Percentiles rank a stretch among this genome's conserved stretches.
Conservation (phyloP, 306 rosid species). For the Erythrophleum fordii region DNA sequence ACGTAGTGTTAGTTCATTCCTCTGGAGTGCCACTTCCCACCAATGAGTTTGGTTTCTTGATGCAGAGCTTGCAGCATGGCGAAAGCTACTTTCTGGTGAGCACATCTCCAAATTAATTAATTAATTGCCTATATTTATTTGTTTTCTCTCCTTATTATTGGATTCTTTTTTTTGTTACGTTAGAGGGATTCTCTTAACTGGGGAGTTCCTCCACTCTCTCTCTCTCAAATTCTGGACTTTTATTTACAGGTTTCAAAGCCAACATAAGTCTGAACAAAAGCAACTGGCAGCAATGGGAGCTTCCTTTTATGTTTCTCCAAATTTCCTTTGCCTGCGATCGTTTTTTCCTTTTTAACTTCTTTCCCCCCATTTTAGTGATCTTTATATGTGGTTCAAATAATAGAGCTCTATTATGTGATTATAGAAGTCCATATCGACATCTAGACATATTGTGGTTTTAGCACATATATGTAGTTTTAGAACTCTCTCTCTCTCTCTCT, state of each 20-base stretch:
- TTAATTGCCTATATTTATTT: neutral
- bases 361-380: neutral
- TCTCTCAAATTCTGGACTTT: constrained; percentile 15
- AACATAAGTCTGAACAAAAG: constrained; percentile 33
- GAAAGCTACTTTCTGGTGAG: constrained; percentile 75
- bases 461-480: neutral
- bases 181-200: neutral
- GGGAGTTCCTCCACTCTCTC: neutral
- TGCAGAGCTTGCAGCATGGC: constrained; percentile 77
- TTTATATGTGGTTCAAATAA: constrained; percentile 38
- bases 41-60: constrained; percentile 75
- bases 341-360: neutral
- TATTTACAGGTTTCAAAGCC: constrained; percentile 61
- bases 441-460: constrained; percentile 27
- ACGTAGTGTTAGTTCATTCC: constrained; percentile 73
- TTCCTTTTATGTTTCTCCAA: constrained; percentile 31
- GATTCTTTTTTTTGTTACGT: too few relatives aligned
- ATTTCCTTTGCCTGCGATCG: neutral
- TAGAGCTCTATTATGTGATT: constrained; percentile 45
- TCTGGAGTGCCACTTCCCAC: constrained; percentile 76
- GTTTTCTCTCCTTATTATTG: neutral
- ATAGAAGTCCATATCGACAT: constrained; percentile 37
- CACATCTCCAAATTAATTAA: neutral
- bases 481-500: neutral
- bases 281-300: constrained; percentile 43